Evolutionary conservation across 1,284 basidiomycete genomes (phyloP).

Genomic region (Microbotryum saponariae): DNA sequence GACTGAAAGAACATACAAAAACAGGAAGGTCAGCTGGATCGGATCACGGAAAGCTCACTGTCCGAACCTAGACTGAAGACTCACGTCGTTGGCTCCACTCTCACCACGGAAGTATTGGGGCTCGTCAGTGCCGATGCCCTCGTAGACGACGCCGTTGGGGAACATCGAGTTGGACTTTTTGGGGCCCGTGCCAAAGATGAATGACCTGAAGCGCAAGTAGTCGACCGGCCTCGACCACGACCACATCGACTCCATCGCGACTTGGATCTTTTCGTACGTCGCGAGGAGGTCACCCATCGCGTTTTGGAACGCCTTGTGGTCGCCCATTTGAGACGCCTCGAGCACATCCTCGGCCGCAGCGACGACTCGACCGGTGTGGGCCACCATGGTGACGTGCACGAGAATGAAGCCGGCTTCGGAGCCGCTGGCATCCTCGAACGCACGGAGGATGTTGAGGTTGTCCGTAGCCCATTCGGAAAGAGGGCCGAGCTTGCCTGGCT

Average conservation of each 20-base stretch:
- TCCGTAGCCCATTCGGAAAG: constrained; percentile 26
- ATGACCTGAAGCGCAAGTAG: constrained; percentile 38
- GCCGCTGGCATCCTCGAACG: constrained; percentile 36
- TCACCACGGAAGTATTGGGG: constrained; percentile 36
- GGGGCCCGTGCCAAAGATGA: constrained; percentile 39
- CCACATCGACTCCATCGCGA: constrained; percentile 40
- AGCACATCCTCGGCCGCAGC: constrained; percentile 35
- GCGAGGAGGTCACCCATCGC: constrained; percentile 27
- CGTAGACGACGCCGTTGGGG: constrained; percentile 38
- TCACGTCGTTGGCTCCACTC: constrained; percentile 34
- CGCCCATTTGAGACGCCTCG: constrained; percentile 25
- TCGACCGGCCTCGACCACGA: constrained; percentile 29
- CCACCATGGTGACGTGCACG: constrained; percentile 35
- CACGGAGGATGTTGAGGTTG: constrained; percentile 37
- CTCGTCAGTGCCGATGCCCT: constrained; percentile 24
- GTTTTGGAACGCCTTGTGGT: constrained; percentile 31
- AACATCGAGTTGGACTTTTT: constrained; percentile 38
- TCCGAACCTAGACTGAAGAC: constrained; percentile 10
- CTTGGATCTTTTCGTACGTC: constrained; percentile 34
- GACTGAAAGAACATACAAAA: constrained; percentile 32
- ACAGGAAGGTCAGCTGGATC: not conserved
- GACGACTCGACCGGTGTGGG: constrained; percentile 34
- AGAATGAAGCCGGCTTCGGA: constrained; percentile 37
- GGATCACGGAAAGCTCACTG: not conserved
- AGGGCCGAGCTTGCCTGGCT: constrained; percentile 9